Evolutionary conservation across 768 basidiomycete genomes (phyloP).

Genomic region (Mrakia frigida): DNA sequence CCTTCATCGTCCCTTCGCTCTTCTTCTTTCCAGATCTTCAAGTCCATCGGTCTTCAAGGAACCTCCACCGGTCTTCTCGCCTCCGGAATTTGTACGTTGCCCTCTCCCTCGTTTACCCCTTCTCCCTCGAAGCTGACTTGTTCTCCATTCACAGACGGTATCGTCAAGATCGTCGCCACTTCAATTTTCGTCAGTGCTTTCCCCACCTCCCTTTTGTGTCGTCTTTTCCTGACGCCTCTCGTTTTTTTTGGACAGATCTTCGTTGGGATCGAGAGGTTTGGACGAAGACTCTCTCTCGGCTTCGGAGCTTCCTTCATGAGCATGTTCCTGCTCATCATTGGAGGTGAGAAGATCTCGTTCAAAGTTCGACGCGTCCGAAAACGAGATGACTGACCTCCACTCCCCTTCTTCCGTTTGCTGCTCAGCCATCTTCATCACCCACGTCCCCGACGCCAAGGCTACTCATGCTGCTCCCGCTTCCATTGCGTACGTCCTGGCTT

Average conservation of each 20-base stretch:
- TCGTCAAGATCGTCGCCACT: conserved; percentile 48
- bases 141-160: conserved; percentile 34
- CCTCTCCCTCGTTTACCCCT: too few species aligned
- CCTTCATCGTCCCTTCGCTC: too few species aligned
- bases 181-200: conserved; percentile 35
- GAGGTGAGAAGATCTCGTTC: not conserved
- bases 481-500: too few species aligned
- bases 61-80: conserved; percentile 43
- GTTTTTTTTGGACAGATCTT: too few species aligned
- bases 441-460: conserved; percentile 5
- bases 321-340: conserved; percentile 26
- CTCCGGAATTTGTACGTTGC: conserved; percentile 38
- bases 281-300: conserved; percentile 31
- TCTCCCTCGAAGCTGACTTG: too few species aligned
- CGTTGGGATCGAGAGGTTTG: conserved; percentile 37
- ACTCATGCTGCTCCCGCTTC: not conserved
- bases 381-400: not conserved
- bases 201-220: too few species aligned
- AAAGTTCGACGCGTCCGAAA: too few species aligned
- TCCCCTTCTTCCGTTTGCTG: not conserved
- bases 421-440: conserved; percentile 23
- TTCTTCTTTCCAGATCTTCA: conserved; percentile 36
- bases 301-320: conserved; percentile 22
- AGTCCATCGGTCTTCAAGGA: conserved; percentile 43
- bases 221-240: conserved; percentile 10